Evolutionary conservation across 371 early-diverging fungal species (phyloP).

Genomic region (Mucor racemosus): DNA sequence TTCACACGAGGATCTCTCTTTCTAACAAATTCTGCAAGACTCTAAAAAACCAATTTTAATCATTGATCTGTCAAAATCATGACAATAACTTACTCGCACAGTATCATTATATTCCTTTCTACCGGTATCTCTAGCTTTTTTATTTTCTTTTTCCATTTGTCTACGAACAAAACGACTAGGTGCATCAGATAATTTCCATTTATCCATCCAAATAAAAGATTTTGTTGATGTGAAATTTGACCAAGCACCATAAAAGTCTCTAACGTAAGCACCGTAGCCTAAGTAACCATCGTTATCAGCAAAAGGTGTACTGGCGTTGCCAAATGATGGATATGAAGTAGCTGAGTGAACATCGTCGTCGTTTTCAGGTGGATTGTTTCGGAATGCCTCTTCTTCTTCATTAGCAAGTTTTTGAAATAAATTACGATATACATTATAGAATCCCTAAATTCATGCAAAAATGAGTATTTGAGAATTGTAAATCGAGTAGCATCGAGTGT

Average conservation of each 20-base stretch:
- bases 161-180: constrained; percentile 82
- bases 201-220: constrained; percentile 91
- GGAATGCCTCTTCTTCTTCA: constrained; percentile 78
- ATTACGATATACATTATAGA: constrained; percentile 79
- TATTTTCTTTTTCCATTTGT: constrained; percentile 93
- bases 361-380: constrained; percentile 45
- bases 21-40: constrained; percentile 59
- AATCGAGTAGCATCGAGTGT: neutral
- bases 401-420: constrained; percentile 78
- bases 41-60: constrained; percentile 23
- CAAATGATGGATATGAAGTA: constrained; percentile 62
- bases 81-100: constrained; percentile 60
- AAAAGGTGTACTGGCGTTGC: constrained; percentile 56
- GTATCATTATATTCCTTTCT: constrained; percentile 86
- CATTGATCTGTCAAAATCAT: neutral
- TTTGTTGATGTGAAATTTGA: constrained; percentile 76
- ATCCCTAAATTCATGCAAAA: constrained; percentile 55
- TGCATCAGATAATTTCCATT: constrained; percentile 81
- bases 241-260: constrained; percentile 83
- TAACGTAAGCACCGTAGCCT: constrained; percentile 42
- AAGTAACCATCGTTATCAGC: constrained; percentile 46
- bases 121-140: constrained; percentile 82
- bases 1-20: constrained; percentile 84
- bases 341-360: constrained; percentile 31
- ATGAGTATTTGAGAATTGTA: neutral